Conservation (phyloP, 1,139 yeast genomes). For the Saccharomycopsis crataegensis region DNA sequence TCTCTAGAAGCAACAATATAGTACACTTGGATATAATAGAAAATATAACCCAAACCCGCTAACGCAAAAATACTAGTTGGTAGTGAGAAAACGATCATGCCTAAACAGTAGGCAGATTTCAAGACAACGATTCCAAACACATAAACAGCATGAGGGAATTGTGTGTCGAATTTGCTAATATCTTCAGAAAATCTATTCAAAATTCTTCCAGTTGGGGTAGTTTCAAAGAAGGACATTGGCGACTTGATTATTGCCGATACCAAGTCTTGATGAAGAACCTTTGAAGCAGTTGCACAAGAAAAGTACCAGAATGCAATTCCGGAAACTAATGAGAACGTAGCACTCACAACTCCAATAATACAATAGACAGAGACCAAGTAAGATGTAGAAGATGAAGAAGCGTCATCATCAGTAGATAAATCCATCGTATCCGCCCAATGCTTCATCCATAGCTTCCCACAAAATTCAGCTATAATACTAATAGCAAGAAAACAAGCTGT, state of each 20-base stretch:
- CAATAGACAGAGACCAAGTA: constrained; percentile 53
- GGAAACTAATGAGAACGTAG: constrained; percentile 42
- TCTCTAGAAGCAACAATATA: constrained; percentile 59
- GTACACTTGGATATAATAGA: constrained; percentile 46
- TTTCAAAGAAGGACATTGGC: constrained; percentile 63
- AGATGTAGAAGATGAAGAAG: constrained; percentile 31
- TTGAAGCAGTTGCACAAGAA: constrained; percentile 61
- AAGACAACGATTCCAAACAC: constrained; percentile 45
- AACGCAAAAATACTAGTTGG: constrained; percentile 75
- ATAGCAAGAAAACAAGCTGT: constrained; percentile 36
- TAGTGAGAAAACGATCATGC: constrained; percentile 61
- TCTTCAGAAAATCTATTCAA: constrained; percentile 75
- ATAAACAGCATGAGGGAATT: constrained; percentile 53
- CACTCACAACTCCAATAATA: constrained; percentile 46
- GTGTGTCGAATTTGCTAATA: constrained; percentile 76
- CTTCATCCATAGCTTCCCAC: constrained; percentile 51
- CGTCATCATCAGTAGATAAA: constrained; percentile 39
- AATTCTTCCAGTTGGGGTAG: constrained; percentile 66
- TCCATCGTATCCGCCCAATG: constrained; percentile 50
- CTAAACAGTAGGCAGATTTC: constrained; percentile 53
- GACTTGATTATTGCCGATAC: constrained; percentile 60
- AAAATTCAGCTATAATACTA: constrained; percentile 42
- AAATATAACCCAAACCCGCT: constrained; percentile 42
- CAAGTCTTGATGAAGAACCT: constrained; percentile 53
- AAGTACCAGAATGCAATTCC: constrained; percentile 51